A percentile compares a stretch with the other conserved stretches of the same genome.
Conservation (phyloP, 2,329 filamentous ascomycete genomes). For the Beauveria pseudobassiana region DNA sequence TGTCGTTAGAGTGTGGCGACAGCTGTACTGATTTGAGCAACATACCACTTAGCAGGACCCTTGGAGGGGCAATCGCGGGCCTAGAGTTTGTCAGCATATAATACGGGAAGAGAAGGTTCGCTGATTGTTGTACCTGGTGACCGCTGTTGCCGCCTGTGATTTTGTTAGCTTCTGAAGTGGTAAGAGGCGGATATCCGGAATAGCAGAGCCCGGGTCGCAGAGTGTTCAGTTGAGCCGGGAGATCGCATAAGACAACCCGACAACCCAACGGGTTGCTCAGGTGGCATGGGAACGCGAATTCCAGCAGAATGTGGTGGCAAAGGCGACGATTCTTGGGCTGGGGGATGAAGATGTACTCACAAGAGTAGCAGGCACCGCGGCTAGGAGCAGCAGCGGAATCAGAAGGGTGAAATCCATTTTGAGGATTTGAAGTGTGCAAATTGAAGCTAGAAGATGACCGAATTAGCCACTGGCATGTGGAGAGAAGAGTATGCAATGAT, state of each 20-base stretch:
- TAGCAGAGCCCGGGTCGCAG: too few species aligned
- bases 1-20: constrained; percentile 16
- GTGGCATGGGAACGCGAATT: background rate
- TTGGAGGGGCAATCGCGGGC: constrained; percentile 82
- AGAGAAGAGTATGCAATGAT: background rate
- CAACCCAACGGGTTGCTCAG: too few species aligned
- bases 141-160: constrained; percentile 19
- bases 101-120: background rate
- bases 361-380: constrained; percentile 45
- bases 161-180: background rate
- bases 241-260: too few species aligned
- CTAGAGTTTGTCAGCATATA: constrained; percentile 33
- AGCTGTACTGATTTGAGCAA: constrained; percentile 12
- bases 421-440: background rate
- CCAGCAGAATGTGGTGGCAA: background rate
- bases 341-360: constrained; percentile 27
- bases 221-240: too few species aligned
- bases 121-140: constrained; percentile 16
- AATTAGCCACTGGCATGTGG: background rate
- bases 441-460: background rate
- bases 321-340: background rate
- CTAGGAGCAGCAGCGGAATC: constrained; percentile 14
- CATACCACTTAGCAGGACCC: constrained; percentile 74
- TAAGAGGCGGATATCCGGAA: background rate
- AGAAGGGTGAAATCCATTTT: constrained; percentile 35